Base-by-base conservation (phyloP, 164 flowering plant genomes). In the Macadamia integrifolia region DNA sequence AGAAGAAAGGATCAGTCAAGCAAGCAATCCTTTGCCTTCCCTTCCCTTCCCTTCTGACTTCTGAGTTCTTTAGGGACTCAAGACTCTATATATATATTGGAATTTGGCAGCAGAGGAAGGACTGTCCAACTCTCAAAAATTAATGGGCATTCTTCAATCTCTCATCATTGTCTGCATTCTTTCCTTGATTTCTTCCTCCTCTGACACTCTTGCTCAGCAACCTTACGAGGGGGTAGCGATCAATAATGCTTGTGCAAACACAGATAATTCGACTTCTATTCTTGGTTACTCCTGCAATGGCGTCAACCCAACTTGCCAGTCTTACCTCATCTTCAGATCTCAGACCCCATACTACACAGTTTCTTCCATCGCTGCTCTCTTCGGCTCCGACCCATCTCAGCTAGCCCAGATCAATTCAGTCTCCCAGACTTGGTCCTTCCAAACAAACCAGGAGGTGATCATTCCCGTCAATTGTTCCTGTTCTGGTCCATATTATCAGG, bases 401-500 rank as follows among this genome's bases (percentile, higher is more conserved):
- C 68, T 92, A n/a, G 67, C 93, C 18, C 67, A 32, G 9, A 68
- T 84, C 13, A 92, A 91, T 68, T 71, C 85, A n/a, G 86, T 78
- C 68, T 67, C 86, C 0, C 67, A 18, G n/a, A 62, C 46, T 30
- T 50, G 72, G 30, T 66, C 72, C 2, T 83, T 91, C 10, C 67
- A 66, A 7, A 75, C 77, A 1, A 71, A 79, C 69, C 68, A 73
- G 64, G 62, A 75, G 75, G 87, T 91, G 59, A 80, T 91, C 40
- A 85, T 93, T 64, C 98, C 98, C 6, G 83, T 87, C 61, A 79
- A 72, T 52, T 93, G 98, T 76, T 87, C 97, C 10, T 86, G 95
- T 66, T 80, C 90, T 43, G 92, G 92, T 67, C 46, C 69, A 67
- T 82, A 77, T 69, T 90, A 79, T 70, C 93, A 90, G 72, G 67